Base-by-base conservation (phyloP, 148 eudicot genomes). In the Polygonum maritimum region DNA sequence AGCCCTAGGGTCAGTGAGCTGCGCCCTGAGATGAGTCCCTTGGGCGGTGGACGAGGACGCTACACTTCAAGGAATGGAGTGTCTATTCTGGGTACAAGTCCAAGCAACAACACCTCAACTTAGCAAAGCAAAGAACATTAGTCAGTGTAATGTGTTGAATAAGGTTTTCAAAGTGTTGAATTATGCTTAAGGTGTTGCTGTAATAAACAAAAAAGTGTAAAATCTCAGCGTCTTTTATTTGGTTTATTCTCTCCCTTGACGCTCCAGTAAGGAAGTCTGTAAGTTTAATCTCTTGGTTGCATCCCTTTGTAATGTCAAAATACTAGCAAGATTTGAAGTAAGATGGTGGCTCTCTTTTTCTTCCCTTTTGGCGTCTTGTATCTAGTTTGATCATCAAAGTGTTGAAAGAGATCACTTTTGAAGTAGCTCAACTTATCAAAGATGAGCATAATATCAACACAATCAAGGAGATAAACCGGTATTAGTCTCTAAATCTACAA, bases 1-100 rank as follows among this genome's bases (percentile, higher is more conserved):
- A 92, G 97, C 71, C 97, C 97, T 36, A 86, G 89, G 12, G 48
- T 88, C 21, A 85, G 69, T 54, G 84, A 88, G 75, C 81, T 90
- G 38, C 52, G 79, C n/a, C 74, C n/a, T 10, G 44, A 14, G 74
- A 48, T 58, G 26, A 75, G 77, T 38, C 77, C 77, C 2, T n/a
- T 48, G 67, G 36, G 81, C 54, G 78, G 75, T 71, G 84, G 82
- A 71, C 78, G 83, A 63, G 88, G 81, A 79, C 80, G 83, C 3
- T 60, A 57, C 67, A 88, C 94, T 78, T 91, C 95, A 5, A 85
- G 83, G 39, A 76, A 77, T 31, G 80, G 78, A 69, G 74, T 85
- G 16, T 90, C 95, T 31, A 84, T 82, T 31, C 73, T 90, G 73
- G 89, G 95, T 41, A 85, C 41, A 74, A 90, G 83, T 79, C 79